A percentile compares a stretch with the other conserved stretches of the same genome.
These are phyloP conservation scores for Byssothecium circinans DNA, from an alignment of 2,329 filamentous ascomycete genomes.

Conservation along the genomic window DNA sequence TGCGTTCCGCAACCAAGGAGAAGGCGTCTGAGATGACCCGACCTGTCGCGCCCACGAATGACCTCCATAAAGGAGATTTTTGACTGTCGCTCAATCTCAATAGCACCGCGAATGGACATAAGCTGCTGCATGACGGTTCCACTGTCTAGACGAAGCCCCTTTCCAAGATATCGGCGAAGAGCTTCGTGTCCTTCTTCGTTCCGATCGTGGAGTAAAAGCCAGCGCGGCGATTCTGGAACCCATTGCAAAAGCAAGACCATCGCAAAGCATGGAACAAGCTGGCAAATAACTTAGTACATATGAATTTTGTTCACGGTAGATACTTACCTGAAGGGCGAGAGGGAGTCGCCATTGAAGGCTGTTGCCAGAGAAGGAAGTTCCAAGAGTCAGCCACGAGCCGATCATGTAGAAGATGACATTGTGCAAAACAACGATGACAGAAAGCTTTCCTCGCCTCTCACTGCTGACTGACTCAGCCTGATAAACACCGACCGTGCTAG, in stretches of 20 bases:
- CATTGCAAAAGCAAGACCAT: conserved; percentile 48
- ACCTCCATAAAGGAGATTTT: conserved; percentile 14
- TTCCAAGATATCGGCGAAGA: conserved; percentile 30
- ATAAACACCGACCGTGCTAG: conserved; percentile 15
- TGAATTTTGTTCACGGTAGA: background rate
- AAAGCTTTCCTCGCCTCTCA: conserved; percentile 15
- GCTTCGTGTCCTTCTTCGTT: conserved; percentile 53
- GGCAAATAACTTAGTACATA: conserved; percentile 30
- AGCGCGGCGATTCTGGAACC: conserved; percentile 59
- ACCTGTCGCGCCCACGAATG: conserved; percentile 9
- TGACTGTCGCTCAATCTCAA: conserved; percentile 12
- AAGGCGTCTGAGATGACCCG: conserved; percentile 10
- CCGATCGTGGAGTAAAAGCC: conserved; percentile 56
- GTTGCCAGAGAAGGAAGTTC: conserved; percentile 8
- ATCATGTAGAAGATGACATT: conserved; percentile 22
- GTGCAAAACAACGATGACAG: conserved; percentile 18
- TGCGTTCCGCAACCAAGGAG: conserved; percentile 15
- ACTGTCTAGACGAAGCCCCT: conserved; percentile 6
- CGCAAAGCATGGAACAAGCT: conserved; percentile 44
- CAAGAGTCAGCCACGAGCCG: conserved; percentile 17
- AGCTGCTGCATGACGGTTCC: conserved; percentile 8
- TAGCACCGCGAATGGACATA: conserved; percentile 13
- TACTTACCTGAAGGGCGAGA: conserved; percentile 12
- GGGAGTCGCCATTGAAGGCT: conserved; percentile 18
- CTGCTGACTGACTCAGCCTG: conserved; percentile 16